Conservation (phyloP, 2,329 filamentous ascomycete species). For the Triangularia verruculosa region DNA sequence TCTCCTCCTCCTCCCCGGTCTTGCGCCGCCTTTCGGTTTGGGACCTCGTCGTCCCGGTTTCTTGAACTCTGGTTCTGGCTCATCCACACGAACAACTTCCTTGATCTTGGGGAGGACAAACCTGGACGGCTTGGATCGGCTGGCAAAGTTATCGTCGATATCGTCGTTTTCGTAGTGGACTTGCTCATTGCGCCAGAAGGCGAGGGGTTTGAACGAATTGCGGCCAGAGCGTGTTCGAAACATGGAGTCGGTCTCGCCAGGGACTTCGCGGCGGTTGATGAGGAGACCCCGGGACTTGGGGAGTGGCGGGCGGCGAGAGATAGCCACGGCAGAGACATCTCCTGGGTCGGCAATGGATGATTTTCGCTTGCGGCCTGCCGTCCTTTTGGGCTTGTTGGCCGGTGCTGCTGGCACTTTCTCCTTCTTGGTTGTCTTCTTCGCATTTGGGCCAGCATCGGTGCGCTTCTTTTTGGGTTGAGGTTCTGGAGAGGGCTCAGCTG, state of each 20-base stretch:
- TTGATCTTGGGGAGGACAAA: conserved; percentile 70
- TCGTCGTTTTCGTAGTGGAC: conserved; percentile 66
- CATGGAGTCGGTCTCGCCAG: conserved; percentile 44
- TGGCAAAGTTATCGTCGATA: conserved; percentile 42
- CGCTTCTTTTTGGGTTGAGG: conserved; percentile 24
- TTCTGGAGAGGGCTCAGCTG: conserved; percentile 20
- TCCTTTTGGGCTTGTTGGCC: conserved; percentile 17
- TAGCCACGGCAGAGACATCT: conserved; percentile 45
- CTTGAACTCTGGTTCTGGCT: conserved; percentile 46
- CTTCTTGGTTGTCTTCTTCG: conserved; percentile 12
- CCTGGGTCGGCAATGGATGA: conserved; percentile 41
- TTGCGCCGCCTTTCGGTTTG: conserved; percentile 4
- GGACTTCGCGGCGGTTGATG: conserved; percentile 45
- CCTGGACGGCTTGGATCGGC: conserved; percentile 34
- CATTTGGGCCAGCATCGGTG: conserved; percentile 8
- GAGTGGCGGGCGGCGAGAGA: conserved; percentile 54
- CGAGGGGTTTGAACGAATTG: conserved; percentile 71
- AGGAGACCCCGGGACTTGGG: conserved; percentile 55
- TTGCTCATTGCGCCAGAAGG: conserved; percentile 84
- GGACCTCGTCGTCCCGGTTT: conserved; percentile 27
- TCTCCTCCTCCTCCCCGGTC: conserved; percentile 26
- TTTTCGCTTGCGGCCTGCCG: conserved; percentile 33
- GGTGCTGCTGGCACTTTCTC: conserved; percentile 7
- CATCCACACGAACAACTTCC: conserved; percentile 73
- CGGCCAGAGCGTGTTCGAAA: conserved; percentile 72